Evolutionary conservation across 106 monocot genomes (phyloP), one percentile per base, ranked within the genome.

Genomic region (Dactylorhiza incarnata): DNA sequence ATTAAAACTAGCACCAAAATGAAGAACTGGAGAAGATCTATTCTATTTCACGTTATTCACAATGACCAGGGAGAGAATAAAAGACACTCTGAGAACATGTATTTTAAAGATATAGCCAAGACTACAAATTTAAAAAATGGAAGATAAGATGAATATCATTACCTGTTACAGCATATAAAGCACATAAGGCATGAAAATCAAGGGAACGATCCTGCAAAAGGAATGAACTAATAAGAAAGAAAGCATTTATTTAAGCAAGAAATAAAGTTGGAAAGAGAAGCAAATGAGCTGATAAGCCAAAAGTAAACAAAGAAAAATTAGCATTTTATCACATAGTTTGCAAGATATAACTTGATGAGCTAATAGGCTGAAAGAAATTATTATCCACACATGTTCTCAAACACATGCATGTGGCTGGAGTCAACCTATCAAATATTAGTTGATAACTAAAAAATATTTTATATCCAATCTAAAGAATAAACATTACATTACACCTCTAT

Each of bases 101-200:
- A 12, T n/a, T 58, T 22, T 58, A 58, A 58, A 20, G 58, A 54
- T 54, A 54, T 37, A 37, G 37, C 37, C 37, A 37, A 37, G 37
- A 37, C 37, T 37, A 54, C 13, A 54, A 54, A 59, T 7, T 19
- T 17, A 4, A n/a, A 58, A 59, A 59, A 20, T 12, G 6, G 58
- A 26, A 65, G 29, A 24, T 7, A 19, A 13, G 61, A 45, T 6
- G 48, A 61, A 66, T 69, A 25, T 10, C 62, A 79, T 74, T 87
- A 99, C 97, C 97, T 44, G 97, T 99, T 15, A 99, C 89, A 67
- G 97, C 97, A 89, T 99, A 99, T 14, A 99, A 89, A 67, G 97
- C 97, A 74, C 97, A 99, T 74, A 99, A 85, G 75, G 94, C 94
- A 78, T 99, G 80, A 75, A 99, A 99, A 43, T 99, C 97, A 59